A percentile compares a stretch with the other conserved stretches of the same genome.
Conservation (phyloP, 73 alveolate genomes). For the Stentor coeruleus region DNA sequence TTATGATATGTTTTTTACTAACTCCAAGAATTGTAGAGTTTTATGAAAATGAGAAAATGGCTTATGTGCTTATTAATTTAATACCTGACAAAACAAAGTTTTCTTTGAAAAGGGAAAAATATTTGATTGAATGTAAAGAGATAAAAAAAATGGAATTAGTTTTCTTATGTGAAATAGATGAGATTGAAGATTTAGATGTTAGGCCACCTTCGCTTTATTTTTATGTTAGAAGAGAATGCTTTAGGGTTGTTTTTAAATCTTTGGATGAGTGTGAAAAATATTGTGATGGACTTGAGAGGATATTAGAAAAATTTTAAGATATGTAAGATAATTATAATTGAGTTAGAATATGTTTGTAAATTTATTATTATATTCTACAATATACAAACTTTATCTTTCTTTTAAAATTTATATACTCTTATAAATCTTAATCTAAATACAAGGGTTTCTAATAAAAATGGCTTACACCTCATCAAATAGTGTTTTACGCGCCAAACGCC, state of each 20-base stretch:
- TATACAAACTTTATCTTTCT: no score
- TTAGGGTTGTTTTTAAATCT: background rate
- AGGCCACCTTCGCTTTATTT: background rate
- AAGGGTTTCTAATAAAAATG: constrained; percentile 20
- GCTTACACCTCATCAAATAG: constrained; percentile 3
- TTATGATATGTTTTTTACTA: background rate
- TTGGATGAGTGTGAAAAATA: background rate
- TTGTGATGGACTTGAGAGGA: background rate
- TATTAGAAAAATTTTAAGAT: no score
- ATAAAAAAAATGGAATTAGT: background rate
- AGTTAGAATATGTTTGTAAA: no score
- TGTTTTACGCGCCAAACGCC: constrained; percentile 27
- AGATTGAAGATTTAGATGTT: background rate
- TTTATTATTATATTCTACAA: no score
- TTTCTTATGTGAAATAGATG: background rate
- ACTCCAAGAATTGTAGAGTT: constrained; percentile 2
- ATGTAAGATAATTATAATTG: no score
- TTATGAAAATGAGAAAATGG: background rate
- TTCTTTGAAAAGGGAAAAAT: constrained; percentile 1
- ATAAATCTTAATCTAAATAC: no score
- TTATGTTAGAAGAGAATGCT: background rate
- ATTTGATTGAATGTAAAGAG: constrained; percentile 6
- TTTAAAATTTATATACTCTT: no score
- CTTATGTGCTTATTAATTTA: background rate
- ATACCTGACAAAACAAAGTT: constrained; percentile 4